phyloP scores from a whole-genome alignment of 106 monocot genomes.

The Acanthochlamys bracteata region DNA sequence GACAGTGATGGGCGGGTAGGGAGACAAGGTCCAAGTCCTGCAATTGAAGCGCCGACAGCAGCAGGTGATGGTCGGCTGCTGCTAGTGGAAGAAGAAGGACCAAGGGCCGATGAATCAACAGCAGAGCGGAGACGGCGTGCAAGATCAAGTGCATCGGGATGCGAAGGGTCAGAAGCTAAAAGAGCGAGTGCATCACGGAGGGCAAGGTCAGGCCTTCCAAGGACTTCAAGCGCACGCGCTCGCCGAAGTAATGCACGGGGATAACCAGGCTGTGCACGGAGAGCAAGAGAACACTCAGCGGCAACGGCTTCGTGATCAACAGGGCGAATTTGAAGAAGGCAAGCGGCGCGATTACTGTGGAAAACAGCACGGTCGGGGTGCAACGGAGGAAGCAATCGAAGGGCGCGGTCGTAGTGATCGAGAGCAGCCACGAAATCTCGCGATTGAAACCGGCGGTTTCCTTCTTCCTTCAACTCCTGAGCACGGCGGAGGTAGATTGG shows the following conservation, averaged over 20 bases:
- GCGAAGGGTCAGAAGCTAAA: slow-evolving; percentile 43
- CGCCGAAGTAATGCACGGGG: slow-evolving; percentile 89
- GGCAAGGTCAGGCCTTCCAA: slow-evolving; percentile 51
- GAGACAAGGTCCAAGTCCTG: slow-evolving; percentile 83
- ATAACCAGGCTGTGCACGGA: slow-evolving; percentile 74
- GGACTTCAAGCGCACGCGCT: slow-evolving; percentile 74
- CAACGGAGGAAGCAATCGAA: slow-evolving; percentile 51
- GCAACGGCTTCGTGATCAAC: slow-evolving; percentile 78
- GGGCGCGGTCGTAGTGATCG: slow-evolving; percentile 63
- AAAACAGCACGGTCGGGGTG: slow-evolving; percentile 93
- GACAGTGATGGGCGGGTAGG: slow-evolving; percentile 40
- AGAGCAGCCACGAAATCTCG: slow-evolving; percentile 65
- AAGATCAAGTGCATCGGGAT: slow-evolving; percentile 61
- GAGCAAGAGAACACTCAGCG: slow-evolving; percentile 89
- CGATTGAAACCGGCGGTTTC: slow-evolving; percentile 72
- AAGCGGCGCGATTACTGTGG: slow-evolving; percentile 95
- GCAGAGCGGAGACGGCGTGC: slow-evolving; percentile 25
- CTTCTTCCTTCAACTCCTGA: slow-evolving; percentile 89
- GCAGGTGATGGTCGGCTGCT: slow-evolving; percentile 69
- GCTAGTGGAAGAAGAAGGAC: background rate
- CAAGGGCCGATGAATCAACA: background rate
- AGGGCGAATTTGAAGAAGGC: slow-evolving; percentile 79
- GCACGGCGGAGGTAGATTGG: slow-evolving; percentile 49
- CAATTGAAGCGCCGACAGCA: slow-evolving; percentile 63
- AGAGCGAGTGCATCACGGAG: slow-evolving; percentile 51